A percentile compares a stretch with the other conserved stretches of the same genome.
These are phyloP conservation scores for Rhodotorula sp. DNA, from an alignment of 1,284 basidiomycete species.

Conservation along the genomic window DNA sequence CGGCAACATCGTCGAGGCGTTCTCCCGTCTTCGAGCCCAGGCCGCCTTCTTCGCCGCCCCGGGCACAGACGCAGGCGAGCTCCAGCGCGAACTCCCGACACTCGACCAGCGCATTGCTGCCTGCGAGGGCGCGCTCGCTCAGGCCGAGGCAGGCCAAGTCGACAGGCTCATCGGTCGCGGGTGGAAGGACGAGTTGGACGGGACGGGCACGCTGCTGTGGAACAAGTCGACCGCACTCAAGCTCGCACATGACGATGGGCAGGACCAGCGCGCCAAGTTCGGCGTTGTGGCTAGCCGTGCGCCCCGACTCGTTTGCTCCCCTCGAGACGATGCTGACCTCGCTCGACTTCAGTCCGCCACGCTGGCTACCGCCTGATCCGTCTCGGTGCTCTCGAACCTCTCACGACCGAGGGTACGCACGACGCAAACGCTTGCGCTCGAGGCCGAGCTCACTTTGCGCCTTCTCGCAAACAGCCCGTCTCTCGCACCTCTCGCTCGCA, in stretches of 20 bases:
- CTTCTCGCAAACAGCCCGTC: neutral
- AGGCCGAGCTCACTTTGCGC: neutral
- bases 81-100: neutral
- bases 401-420: neutral
- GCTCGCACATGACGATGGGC: neutral
- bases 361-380: constrained; percentile 12
- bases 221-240: constrained; percentile 16
- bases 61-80: too few relatives aligned
- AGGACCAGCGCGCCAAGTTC: neutral
- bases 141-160: too few relatives aligned
- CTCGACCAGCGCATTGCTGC: neutral
- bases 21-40: neutral
- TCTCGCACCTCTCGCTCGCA: constrained; percentile 17
- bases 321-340: neutral
- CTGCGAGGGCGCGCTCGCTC: neutral
- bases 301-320: neutral
- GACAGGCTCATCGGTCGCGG: neutral
- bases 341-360: neutral
- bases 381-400: constrained; percentile 6
- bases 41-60: neutral
- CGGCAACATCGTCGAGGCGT: neutral
- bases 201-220: constrained; percentile 10
- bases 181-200: constrained; percentile 22
- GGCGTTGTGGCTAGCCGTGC: constrained; percentile 4
- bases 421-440: rapidly evolving